A percentile compares a stretch with the other conserved stretches of the same genome.
Evolutionary conservation across 495 filamentous ascomycete genomes (phyloP).

Genomic region (Tuber microsphaerosporum): DNA sequence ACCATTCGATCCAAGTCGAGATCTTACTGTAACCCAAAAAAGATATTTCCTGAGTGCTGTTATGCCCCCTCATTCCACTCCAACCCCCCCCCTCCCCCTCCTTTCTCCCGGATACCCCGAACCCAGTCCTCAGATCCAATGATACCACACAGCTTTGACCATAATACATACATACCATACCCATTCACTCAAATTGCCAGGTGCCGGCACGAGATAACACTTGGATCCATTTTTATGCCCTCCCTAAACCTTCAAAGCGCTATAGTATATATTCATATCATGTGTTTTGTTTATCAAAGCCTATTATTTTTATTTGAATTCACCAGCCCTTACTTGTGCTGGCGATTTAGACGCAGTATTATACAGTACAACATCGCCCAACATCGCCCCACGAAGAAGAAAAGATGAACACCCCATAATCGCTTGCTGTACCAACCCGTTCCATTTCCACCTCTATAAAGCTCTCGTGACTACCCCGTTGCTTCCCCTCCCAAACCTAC

Average conservation of each 20-base stretch:
- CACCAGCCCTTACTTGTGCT: neutral
- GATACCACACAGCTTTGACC: neutral
- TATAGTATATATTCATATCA: neutral
- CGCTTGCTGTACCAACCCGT: slow-evolving; percentile 4
- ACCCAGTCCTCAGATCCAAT: neutral
- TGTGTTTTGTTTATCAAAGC: neutral
- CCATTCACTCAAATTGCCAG: neutral
- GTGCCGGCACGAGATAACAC: neutral
- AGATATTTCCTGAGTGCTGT: neutral
- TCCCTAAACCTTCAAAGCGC: neutral
- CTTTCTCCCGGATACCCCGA: neutral
- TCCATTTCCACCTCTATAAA: slow-evolving; percentile 32
- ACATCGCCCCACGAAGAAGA: neutral
- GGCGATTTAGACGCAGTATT: neutral
- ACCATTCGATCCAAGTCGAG: neutral
- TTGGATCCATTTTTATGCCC: neutral
- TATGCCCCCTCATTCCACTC: neutral
- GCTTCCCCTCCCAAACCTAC: slow-evolving; percentile 19
- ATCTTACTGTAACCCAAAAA: neutral
- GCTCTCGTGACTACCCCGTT: slow-evolving; percentile 24
- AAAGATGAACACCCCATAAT: neutral
- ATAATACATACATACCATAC: neutral
- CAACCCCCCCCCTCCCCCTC: neutral
- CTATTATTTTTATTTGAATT: slow-evolving; percentile 1
- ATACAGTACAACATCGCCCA: neutral